These are phyloP conservation scores for Penicillium sp. DNA, from an alignment of 2,329 filamentous ascomycete genomes.

Conservation along the genomic window DNA sequence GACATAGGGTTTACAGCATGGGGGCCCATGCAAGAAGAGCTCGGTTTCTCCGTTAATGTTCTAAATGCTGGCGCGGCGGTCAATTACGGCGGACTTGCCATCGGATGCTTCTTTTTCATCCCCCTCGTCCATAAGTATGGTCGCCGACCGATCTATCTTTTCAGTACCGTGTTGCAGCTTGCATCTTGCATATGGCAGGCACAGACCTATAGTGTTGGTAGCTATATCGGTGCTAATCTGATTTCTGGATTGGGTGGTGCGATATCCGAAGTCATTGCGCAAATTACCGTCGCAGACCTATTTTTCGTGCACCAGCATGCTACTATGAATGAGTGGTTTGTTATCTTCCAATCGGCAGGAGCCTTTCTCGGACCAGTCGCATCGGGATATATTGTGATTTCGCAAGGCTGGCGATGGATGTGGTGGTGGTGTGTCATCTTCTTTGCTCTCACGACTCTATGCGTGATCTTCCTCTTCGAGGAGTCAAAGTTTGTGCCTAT, in stretches of 20 bases:
- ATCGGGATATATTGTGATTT: slow-evolving; percentile 42
- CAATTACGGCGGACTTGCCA: slow-evolving; percentile 50
- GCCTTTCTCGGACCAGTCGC: slow-evolving; percentile 46
- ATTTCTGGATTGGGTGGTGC: slow-evolving; percentile 54
- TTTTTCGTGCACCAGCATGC: slow-evolving; percentile 58
- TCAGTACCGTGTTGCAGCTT: slow-evolving; percentile 50
- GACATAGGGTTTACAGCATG: slow-evolving; percentile 52
- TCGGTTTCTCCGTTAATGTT: slow-evolving; percentile 48
- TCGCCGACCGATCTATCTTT: slow-evolving; percentile 54
- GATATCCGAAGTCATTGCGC: slow-evolving; percentile 52
- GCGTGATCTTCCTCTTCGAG: slow-evolving; percentile 54
- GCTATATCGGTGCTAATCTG: slow-evolving; percentile 52
- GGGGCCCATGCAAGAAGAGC: slow-evolving; percentile 50
- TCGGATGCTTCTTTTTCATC: slow-evolving; percentile 54
- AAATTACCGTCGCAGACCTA: slow-evolving; percentile 56
- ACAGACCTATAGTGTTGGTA: slow-evolving; percentile 45
- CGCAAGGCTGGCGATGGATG: slow-evolving; percentile 58
- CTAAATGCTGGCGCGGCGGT: slow-evolving; percentile 55
- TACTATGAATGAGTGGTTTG: slow-evolving; percentile 55
- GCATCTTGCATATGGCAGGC: slow-evolving; percentile 52
- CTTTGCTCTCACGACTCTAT: slow-evolving; percentile 46
- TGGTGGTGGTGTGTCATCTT: slow-evolving; percentile 58
- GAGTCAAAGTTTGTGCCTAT: slow-evolving; percentile 42
- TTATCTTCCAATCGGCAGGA: slow-evolving; percentile 43
- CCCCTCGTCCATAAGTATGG: slow-evolving; percentile 57